Evolutionary conservation across 78 protist genomes (phyloP), one percentile per base, ranked within the genome.

Genomic region (Emiliania huxleyi): DNA sequence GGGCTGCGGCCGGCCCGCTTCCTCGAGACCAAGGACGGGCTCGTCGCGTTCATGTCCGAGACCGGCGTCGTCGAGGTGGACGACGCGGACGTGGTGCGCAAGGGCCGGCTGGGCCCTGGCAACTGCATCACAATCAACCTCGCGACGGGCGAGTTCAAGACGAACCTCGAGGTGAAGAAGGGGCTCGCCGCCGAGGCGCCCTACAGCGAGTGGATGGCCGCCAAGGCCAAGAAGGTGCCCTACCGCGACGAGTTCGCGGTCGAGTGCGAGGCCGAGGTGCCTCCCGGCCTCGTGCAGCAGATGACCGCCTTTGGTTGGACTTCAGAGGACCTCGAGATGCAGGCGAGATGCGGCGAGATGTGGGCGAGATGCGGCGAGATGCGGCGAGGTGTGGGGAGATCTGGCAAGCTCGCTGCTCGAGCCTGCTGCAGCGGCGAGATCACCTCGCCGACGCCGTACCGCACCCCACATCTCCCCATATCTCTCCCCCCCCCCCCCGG

Each of bases 1-100:
- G 98, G 98, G 0, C 96, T 97, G 42, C 94, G 98, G n/a, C 98
- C 98, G 0, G 94, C 96, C 21, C 89, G 98, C 23, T 96, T 62
- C 91, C 93, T 56, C 44, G 45, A 62, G 44, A 97, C 96, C n/a
- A 87, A 69, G 69, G 97, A 96, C 92, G 95, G 94, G 35, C 49
- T 81, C 26, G 40, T 87, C 22, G 43, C 26, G 22, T 26, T 87
- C 38, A 52, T 52, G 77, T 49, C 77, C 11, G 91, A 87, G 91
- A 87, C 91, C 48, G 94, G 91, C 91, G 49, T 84, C 69, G 88
- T 81, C 84, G 83, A 84, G 48, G 77, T 55, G 45, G 45, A 56
- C 90, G 55, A 46, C 33, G 2, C 12, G 56, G 35, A 21, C 33
- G 87, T 90, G 2, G 75, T 89, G 45, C 1, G 0, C 45, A 97